Base-by-base conservation (phyloP, 345 rosid species). In the Bruguiera sexangula region DNA sequence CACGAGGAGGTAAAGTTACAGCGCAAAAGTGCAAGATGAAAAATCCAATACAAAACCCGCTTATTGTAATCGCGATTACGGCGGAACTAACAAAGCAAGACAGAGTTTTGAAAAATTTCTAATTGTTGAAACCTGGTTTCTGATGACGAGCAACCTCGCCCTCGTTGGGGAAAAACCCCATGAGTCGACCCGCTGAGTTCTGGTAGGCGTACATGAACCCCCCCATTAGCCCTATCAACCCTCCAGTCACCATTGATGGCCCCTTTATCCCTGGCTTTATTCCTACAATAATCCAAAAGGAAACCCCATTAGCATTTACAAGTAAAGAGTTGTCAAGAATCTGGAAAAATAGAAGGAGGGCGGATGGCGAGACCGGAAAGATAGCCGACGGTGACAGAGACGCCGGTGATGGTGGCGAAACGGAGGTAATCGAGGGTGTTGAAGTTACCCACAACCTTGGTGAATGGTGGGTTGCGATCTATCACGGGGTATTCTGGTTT, bases 161-260 rank as follows among this genome's bases (percentile, higher is more conserved):
- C 11, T 55, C 60, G 22, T 55, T 55, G 11, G 60, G 60, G 30
- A 55, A 55, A 26, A 55, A 55, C 60, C 60, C 60, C 99, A 92
- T 95, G 60, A 95, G 84, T 11, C 99, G 83, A 59, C 98, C 99
- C 0, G 91, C 96, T 0, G 99, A 95, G 86, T 95, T 95, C 80
- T 95, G 99, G 81, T 95, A 95, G 0, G 99, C 99, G 60, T 95
- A 95, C 99, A 95, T 95, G 84, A 95, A 95, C 59, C 99, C 99
- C 7, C 99, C 99, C 99, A 95, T 85, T 53, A 92, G 71, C 16
- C 99, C 99, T 26, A 95, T 95, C 80, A 95, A 27, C 13, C 99
- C 99, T 39, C 99, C 99, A 0, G 99, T 95, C 67, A 95, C 97
- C 99, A 95, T 92, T 30, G 98, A 95, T 0, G 98, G 98, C 16